Conservation (phyloP, 352 stramenopile genomes). For the Phytophthora citricola region DNA sequence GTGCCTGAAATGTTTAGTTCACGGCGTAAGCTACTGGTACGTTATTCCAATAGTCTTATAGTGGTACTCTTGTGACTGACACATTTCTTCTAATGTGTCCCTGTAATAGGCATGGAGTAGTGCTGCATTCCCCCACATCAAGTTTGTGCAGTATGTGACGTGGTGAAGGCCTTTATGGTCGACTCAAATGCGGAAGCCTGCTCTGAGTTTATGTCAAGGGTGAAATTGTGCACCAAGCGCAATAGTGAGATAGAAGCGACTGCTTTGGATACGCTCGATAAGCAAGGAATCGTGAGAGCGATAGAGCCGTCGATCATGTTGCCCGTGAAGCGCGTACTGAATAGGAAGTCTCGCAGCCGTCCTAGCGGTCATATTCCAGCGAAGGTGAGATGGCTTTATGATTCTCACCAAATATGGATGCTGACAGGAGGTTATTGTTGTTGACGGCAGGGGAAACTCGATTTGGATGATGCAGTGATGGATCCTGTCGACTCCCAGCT, state of each 20-base stretch:
- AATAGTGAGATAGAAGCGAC: slow-evolving; percentile 51
- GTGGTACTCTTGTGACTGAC: slow-evolving; percentile 8
- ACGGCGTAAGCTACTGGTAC: slow-evolving; percentile 77
- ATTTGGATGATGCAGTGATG: slow-evolving; percentile 3
- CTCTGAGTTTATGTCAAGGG: slow-evolving; percentile 41
- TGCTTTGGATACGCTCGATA: slow-evolving; percentile 46
- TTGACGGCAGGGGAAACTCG: slow-evolving; percentile 30
- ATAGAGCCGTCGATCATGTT: slow-evolving; percentile 34
- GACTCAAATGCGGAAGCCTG: slow-evolving; percentile 30
- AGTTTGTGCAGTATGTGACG: slow-evolving; percentile 51
- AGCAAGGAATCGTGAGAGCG: slow-evolving; percentile 42
- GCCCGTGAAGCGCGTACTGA: slow-evolving; percentile 32
- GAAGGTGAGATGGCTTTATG: slow-evolving; percentile 22
- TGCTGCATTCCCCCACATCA: slow-evolving; percentile 51
- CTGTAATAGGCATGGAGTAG: slow-evolving; percentile 68
- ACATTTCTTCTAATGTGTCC: slow-evolving; percentile 11
- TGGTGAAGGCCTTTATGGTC: slow-evolving; percentile 48
- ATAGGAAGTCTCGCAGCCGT: slow-evolving; percentile 30
- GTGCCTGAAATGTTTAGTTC: slow-evolving; percentile 71
- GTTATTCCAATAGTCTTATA: slow-evolving; percentile 7
- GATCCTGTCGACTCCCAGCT: slow-evolving; percentile 28
- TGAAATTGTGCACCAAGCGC: slow-evolving; percentile 38
- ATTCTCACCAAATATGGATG: neutral
- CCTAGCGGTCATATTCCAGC: slow-evolving; percentile 29
- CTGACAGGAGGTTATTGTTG: slow-evolving; percentile 13